Conservation (phyloP, 2,329 filamentous ascomycete species). For the Cercospora sp. region DNA sequence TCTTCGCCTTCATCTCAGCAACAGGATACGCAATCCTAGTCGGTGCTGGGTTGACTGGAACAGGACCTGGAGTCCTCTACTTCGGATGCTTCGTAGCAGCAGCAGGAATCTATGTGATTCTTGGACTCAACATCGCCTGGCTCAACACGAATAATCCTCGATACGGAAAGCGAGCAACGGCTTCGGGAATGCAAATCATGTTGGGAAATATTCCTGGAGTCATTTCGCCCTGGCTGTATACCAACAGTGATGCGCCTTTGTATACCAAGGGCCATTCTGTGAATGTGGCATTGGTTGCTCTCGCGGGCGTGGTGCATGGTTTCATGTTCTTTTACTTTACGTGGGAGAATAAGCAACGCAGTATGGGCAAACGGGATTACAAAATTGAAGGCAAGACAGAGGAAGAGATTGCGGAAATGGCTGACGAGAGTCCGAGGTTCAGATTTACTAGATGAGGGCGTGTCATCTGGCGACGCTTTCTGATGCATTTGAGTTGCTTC, state of each 20-base stretch:
- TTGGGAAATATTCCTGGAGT: conserved; percentile 61
- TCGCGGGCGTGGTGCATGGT: conserved; percentile 43
- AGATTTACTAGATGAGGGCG: conserved; percentile 41
- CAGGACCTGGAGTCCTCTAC: conserved; percentile 64
- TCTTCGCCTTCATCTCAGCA: conserved; percentile 53
- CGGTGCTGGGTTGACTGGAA: conserved; percentile 47
- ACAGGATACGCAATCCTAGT: conserved; percentile 58
- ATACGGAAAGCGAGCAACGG: conserved; percentile 74
- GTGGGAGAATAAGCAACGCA: conserved; percentile 42
- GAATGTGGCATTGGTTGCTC: conserved; percentile 48
- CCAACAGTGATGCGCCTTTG: conserved; percentile 45
- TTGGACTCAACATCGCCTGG: conserved; percentile 59
- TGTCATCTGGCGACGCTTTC: not conserved
- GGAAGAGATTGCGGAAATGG: conserved; percentile 47
- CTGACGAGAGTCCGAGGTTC: conserved; percentile 49
- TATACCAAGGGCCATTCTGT: conserved; percentile 54
- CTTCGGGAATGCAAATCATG: conserved; percentile 69
- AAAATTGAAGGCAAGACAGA: conserved; percentile 44
- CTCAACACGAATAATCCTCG: conserved; percentile 63
- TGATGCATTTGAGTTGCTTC: not conserved
- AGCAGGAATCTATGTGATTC: conserved; percentile 65
- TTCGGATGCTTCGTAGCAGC: conserved; percentile 75
- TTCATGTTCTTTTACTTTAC: conserved; percentile 44
- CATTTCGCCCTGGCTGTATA: conserved; percentile 54
- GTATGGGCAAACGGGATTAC: conserved; percentile 44